phyloP scores from a whole-genome alignment of 2,329 filamentous ascomycete species.

The Scedosporium aurantiacum region DNA sequence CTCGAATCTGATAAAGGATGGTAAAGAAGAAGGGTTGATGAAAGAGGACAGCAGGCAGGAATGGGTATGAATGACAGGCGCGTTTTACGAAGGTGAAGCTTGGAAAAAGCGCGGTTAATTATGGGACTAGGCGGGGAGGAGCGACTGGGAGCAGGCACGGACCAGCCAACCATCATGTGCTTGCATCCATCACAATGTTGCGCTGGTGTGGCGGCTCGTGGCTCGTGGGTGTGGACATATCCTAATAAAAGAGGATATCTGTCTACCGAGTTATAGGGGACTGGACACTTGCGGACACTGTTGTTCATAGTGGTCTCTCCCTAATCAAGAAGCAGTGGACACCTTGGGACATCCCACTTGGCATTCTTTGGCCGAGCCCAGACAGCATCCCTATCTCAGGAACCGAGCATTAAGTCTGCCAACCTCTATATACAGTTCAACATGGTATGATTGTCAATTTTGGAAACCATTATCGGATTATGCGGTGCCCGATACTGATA shows the following conservation, averaged over 20 bases:
- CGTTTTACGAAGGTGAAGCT: not conserved
- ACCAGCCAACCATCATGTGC: not conserved
- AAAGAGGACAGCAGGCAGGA: not conserved
- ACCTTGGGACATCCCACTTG: conserved; percentile 6
- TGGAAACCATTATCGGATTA: not conserved
- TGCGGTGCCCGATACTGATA: not conserved
- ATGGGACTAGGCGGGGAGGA: not conserved
- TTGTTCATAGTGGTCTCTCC: not conserved
- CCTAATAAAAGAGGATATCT: not conserved
- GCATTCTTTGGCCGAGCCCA: not conserved
- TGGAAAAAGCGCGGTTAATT: conserved; percentile 7
- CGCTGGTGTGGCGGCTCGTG: no score
- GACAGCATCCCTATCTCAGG: not conserved
- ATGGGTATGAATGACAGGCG: not conserved
- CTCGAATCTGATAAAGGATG: not conserved
- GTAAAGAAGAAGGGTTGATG: not conserved
- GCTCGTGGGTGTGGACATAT: not conserved
- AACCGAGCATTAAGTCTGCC: not conserved
- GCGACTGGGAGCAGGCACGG: not conserved
- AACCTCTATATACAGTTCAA: not conserved
- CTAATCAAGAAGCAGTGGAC: conserved; percentile 4
- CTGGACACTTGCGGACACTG: not conserved
- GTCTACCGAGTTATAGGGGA: not conserved
- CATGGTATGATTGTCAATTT: conserved; percentile 1
- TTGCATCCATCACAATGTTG: no score